These are phyloP conservation scores for Akanthomyces lecanii DNA, from an alignment of 2,329 filamentous ascomycete genomes.

Conservation along the genomic window DNA sequence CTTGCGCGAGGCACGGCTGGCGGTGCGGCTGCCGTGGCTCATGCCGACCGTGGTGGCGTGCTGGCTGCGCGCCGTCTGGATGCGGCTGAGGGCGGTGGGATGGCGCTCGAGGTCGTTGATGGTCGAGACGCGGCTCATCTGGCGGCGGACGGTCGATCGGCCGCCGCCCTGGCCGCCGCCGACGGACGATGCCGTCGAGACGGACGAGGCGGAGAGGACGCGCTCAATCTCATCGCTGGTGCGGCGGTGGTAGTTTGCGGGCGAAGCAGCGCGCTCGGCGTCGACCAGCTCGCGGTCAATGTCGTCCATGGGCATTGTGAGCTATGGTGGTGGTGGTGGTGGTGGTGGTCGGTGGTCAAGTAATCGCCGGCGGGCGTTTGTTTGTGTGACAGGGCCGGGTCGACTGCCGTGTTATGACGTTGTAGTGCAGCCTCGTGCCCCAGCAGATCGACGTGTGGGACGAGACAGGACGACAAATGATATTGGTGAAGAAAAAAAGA, in stretches of 20 bases:
- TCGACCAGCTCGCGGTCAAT: conserved; percentile 51
- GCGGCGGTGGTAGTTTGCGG: conserved; percentile 35
- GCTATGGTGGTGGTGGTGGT: background rate
- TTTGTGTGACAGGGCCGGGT: background rate
- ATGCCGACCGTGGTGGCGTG: conserved; percentile 69
- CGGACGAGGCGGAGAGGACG: conserved; percentile 50
- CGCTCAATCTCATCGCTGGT: conserved; percentile 56
- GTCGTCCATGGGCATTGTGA: conserved; percentile 42
- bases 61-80: conserved; percentile 66
- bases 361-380: background rate
- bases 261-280: conserved; percentile 53
- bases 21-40: conserved; percentile 31
- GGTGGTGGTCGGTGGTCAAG: background rate
- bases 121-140: conserved; percentile 60
- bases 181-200: conserved; percentile 43
- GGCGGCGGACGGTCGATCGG: conserved; percentile 34
- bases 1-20: conserved; percentile 46
- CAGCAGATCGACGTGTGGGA: background rate
- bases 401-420: conserved; percentile 15
- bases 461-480: background rate
- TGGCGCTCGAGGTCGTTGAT: conserved; percentile 65
- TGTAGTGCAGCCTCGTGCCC: background rate
- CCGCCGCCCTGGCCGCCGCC: conserved; percentile 26
- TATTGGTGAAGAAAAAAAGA: background rate
- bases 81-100: conserved; percentile 64